Evolutionary conservation across 176 grass and related monocot species (phyloP).

Genomic region (Metroxylon sagu): DNA sequence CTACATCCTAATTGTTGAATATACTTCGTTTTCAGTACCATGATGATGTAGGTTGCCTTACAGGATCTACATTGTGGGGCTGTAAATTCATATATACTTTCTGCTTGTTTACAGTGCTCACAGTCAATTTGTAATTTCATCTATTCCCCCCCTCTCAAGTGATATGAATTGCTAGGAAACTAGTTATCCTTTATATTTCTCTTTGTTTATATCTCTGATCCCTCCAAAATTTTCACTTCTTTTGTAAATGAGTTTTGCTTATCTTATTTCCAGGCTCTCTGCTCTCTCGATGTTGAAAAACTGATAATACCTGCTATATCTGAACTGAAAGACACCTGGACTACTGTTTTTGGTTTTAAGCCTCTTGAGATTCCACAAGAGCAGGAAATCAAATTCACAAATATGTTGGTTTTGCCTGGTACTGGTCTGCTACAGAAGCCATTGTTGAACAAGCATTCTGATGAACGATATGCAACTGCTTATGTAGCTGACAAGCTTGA

Average conservation of each 20-base stretch:
- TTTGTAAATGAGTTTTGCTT: slow-evolving; percentile 2
- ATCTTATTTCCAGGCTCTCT: slow-evolving; percentile 42
- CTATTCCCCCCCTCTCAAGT: no score
- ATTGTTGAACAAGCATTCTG: slow-evolving; percentile 31
- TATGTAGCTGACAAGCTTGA: slow-evolving; percentile 34
- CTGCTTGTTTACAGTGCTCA: no score
- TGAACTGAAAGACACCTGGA: slow-evolving; percentile 88
- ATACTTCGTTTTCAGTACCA: no score
- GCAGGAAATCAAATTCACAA: slow-evolving; percentile 46
- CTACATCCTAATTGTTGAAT: no score
- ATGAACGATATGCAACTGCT: slow-evolving; percentile 23
- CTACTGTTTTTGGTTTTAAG: slow-evolving; percentile 75
- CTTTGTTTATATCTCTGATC: not conserved
- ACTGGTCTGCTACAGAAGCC: slow-evolving; percentile 71
- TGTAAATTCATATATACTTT: no score
- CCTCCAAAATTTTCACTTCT: slow-evolving; percentile 27
- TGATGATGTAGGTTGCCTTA: no score
- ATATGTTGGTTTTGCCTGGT: slow-evolving; percentile 75
- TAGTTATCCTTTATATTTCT: no score
- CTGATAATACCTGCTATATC: slow-evolving; percentile 77
- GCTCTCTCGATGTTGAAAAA: slow-evolving; percentile 57
- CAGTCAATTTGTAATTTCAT: no score
- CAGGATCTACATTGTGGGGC: no score
- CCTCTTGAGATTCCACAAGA: slow-evolving; percentile 46
- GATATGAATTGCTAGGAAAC: no score